Base-by-base conservation (phyloP, 2,329 filamentous ascomycete genomes). In the Aspergillus arachidicola region DNA sequence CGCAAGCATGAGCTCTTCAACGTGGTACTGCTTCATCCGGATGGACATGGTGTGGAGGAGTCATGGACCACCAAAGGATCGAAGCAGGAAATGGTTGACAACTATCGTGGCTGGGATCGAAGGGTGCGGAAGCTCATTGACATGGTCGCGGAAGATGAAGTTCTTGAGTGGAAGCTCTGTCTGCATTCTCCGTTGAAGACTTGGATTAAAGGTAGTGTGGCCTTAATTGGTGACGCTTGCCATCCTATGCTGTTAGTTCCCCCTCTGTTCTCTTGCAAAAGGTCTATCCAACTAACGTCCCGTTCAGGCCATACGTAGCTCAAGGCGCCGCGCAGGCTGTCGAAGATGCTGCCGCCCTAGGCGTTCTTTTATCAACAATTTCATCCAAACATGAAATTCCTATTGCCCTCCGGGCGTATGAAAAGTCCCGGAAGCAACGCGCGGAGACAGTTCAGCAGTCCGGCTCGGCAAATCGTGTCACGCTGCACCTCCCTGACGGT, bases 1-100 rank as follows among this genome's bases (percentile, higher is more conserved):
- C 84, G 86, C 65, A 85, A 83, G 72, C 87, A 91, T 71, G 83
- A 82, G 41, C 84, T 89, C 69, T 90, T 89, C 78, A 90, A 90
- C 76, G 78, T 90, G 38, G 87, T 87, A 14, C 83, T 86, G 12
- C 81, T 85, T 34, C 87, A 89, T 73, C 87, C 87, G 3, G 87
- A 89, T 69, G 79, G 77, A 66, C 85, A 87, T 72, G 88, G 87
- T 60, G 85, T 87, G 14, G 81, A 82, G 11, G 85, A 87, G 43
- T 88, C 85, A 0, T 90, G 89, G 81, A 90, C 87, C 0, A 89
- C 86, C 9, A 83, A 82, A 66, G 87, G 86, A 12, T 85, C 83
- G 65, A 90, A 90, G 78, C 71, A 79, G 32, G 82, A 78, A 54
- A 89, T 90, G 87, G 73, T 89, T 28, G 76, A 84, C n/a, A 84